These are phyloP conservation scores for Apium graveolens DNA, from an alignment of 129 eudicot genomes.

Conservation along the genomic window DNA sequence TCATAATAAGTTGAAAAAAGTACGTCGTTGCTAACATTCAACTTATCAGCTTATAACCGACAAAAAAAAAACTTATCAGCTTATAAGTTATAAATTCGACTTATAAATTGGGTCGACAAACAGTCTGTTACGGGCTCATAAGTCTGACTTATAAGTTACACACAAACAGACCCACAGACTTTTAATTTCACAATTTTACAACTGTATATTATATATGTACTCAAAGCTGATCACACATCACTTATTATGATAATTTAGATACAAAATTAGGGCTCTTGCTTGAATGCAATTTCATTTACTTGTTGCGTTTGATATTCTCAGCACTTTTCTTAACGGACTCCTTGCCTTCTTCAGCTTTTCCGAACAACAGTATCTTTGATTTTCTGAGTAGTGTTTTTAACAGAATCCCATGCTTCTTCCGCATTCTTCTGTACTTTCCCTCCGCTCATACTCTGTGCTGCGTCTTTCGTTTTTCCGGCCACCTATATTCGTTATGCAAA, in stretches of 20 bases:
- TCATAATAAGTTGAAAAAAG: no score
- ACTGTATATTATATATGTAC: no score
- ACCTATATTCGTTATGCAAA: slow-evolving; percentile 13
- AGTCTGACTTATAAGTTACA: no score
- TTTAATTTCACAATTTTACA: no score
- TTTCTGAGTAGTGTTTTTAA: slow-evolving; percentile 49
- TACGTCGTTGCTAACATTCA: no score
- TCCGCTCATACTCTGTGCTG: slow-evolving; percentile 39
- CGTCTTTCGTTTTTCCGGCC: slow-evolving; percentile 38
- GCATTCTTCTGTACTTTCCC: slow-evolving; percentile 57
- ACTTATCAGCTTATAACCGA: no score
- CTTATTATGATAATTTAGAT: neutral
- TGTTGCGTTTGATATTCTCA: slow-evolving; percentile 14
- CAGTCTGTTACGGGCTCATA: no score
- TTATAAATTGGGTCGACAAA: no score
- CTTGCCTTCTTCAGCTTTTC: slow-evolving; percentile 46
- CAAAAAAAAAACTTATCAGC: no score
- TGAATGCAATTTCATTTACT: neutral
- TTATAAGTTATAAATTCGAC: no score
- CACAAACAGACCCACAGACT: no score
- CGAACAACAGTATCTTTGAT: slow-evolving; percentile 45
- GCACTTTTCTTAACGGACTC: slow-evolving; percentile 28
- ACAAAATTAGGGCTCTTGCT: neutral
- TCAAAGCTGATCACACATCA: neutral
- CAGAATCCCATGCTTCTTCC: slow-evolving; percentile 63